Base-by-base conservation (phyloP, 75 land plant genomes). In the Cryptomeria japonica region DNA sequence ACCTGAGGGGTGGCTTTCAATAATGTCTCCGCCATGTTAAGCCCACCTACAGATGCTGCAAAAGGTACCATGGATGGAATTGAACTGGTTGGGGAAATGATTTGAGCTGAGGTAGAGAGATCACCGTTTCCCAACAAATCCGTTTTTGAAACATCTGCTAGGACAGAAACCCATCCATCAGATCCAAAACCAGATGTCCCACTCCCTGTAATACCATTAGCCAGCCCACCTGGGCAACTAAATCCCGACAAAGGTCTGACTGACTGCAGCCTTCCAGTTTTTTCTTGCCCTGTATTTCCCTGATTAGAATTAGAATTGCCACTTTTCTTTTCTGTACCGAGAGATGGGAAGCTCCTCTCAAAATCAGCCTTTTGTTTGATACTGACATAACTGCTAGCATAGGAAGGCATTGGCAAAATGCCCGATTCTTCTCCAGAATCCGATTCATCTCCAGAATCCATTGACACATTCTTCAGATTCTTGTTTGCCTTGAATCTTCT, bases 11-110 rank as follows among this genome's bases (percentile, higher is more conserved):
- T 94, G 87, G 92, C 91, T 88, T 95, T 94, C 31, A 86, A 95
- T 80, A 96, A 83, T 55, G 99, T 90, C 80, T 95, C 97, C 38
- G 95, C 99, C 99, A 97, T 96, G 86, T 95, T 96, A 41, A 91
- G 91, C 32, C 93, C 88, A 84, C 76, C 78, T 64, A 51, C 34
- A 87, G 31, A 42, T 31, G 86, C 87, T n/a, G 89, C 41, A 84
- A 55, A 34, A 38, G 80, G 46, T 87, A 64, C 73, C 47, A 90
- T 14, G 38, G 77, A 85, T 41, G 90, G 75, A 68, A 49, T 83
- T 3, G 88, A 64, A 47, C 70, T 42, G 37, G 77, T 37, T 84
- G 86, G 36, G 85, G 77, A 85, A 89, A 91, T 41, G 31, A 89
- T 92, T 15, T 64, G 75, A 70, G 32, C 73, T 61, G 88, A 68